Evolutionary conservation across 805 yeast genomes (phyloP).

Genomic region (Jamesozyma rosinii): DNA sequence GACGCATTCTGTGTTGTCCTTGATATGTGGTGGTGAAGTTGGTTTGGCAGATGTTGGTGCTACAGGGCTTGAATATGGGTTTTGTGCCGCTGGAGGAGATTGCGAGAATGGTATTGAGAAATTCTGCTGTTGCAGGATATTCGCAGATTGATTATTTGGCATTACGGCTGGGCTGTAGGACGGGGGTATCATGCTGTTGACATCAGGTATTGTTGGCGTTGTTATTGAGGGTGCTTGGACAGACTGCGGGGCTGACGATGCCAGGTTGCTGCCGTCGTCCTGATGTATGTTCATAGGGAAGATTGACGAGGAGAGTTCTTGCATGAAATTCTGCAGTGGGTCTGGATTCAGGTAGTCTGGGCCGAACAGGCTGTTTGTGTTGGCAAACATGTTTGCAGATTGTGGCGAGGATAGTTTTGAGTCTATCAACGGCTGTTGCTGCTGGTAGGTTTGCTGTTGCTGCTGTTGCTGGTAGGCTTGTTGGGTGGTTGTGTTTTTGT

Average conservation of each 20-base stretch:
- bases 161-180: not conserved
- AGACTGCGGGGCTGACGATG: not conserved
- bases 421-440: not conserved
- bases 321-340: conserved; percentile 18
- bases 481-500: not conserved
- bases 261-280: not conserved
- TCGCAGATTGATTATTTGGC: not conserved
- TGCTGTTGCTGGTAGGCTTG: not conserved
- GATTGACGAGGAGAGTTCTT: conserved; percentile 12
- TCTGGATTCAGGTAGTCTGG: conserved; percentile 16
- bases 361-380: conserved; percentile 11
- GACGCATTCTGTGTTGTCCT: not conserved
- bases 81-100: no score
- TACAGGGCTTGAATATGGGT: not conserved
- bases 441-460: not conserved
- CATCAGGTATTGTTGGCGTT: not conserved
- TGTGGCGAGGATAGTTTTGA: not conserved
- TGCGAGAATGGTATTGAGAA: no score
- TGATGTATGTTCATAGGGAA: not conserved
- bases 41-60: not conserved
- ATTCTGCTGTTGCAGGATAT: not conserved
- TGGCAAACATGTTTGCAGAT: not conserved
- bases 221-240: not conserved
- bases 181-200: not conserved
- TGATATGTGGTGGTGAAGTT: not conserved